phyloP scores from a whole-genome alignment of 208 protist genomes.

The Novymonas esmeraldas region DNA sequence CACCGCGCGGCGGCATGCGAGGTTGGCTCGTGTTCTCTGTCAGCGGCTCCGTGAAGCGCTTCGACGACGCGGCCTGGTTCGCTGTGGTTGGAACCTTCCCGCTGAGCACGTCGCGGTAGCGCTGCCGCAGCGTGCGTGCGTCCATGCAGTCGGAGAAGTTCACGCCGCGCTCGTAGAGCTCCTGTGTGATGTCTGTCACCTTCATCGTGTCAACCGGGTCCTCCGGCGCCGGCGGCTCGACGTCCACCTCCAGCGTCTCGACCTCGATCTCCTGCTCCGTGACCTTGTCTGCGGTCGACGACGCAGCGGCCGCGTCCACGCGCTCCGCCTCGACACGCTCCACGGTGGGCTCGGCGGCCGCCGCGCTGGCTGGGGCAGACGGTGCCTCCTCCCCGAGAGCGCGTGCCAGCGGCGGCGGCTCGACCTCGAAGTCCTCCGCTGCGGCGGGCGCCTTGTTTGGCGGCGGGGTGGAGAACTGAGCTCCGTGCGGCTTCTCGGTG shows the following conservation, averaged over 20 bases:
- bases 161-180: slow-evolving; percentile 85
- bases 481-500: slow-evolving; percentile 62
- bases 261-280: slow-evolving; percentile 78
- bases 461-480: slow-evolving; percentile 64
- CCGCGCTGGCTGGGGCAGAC: slow-evolving; percentile 1
- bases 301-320: slow-evolving; percentile 21
- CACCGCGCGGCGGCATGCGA: slow-evolving; percentile 37
- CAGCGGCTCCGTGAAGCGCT: slow-evolving; percentile 36
- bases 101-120: slow-evolving; percentile 78
- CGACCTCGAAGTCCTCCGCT: slow-evolving; percentile 62
- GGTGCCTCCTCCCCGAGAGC: slow-evolving; percentile 39
- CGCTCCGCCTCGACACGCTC: slow-evolving; percentile 83
- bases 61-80: slow-evolving; percentile 3
- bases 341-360: slow-evolving; percentile 12
- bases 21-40: slow-evolving; percentile 40
- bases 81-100: slow-evolving; percentile 49
- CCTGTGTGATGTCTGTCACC: slow-evolving; percentile 90
- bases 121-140: slow-evolving; percentile 76
- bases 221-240: slow-evolving; percentile 46
- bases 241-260: slow-evolving; percentile 84
- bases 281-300: neutral
- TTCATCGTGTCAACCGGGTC: slow-evolving; percentile 74
- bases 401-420: slow-evolving; percentile 66
- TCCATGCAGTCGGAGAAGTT: slow-evolving; percentile 93
- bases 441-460: slow-evolving; percentile 9